Percentiles rank a stretch among this genome's conserved stretches.
These are phyloP conservation scores for Chrysosporium keratinophilum DNA, from an alignment of 2,329 filamentous ascomycete species.

Conservation along the genomic window DNA sequence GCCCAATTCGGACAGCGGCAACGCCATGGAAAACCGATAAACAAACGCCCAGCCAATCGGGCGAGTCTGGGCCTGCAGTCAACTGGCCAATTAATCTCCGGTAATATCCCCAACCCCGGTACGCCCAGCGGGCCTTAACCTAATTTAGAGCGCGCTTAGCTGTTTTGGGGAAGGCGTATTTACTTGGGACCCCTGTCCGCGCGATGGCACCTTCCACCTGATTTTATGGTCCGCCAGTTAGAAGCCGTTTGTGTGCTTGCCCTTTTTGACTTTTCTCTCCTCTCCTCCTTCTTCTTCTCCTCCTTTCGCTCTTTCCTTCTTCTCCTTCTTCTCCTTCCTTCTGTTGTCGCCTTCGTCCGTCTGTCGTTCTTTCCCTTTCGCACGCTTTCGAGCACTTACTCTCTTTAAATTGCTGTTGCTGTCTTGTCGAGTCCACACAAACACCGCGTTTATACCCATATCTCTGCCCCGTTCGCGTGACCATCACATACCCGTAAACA, in stretches of 20 bases:
- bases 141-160: neutral
- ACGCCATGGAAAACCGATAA: neutral
- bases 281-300: conserved; percentile 6
- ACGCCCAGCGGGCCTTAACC: neutral
- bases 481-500: too few species aligned
- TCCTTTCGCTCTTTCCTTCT: conserved; percentile 1
- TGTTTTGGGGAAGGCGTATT: neutral
- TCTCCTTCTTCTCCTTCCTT: conserved; percentile 1
- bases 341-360: conserved; percentile 10
- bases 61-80: neutral
- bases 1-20: neutral
- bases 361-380: conserved; percentile 11
- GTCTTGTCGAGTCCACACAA: too few species aligned
- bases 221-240: neutral
- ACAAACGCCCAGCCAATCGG: neutral
- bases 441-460: too few species aligned
- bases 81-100: conserved; percentile 9
- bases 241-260: neutral
- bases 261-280: conserved; percentile 3
- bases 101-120: neutral
- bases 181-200: neutral
- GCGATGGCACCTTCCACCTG: neutral
- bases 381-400: conserved; percentile 7
- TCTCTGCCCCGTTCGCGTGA: too few species aligned
- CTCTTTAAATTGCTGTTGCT: neutral